Evolutionary conservation across 805 yeast species (phyloP).

Genomic region (Hanseniaspora nectarophila): DNA sequence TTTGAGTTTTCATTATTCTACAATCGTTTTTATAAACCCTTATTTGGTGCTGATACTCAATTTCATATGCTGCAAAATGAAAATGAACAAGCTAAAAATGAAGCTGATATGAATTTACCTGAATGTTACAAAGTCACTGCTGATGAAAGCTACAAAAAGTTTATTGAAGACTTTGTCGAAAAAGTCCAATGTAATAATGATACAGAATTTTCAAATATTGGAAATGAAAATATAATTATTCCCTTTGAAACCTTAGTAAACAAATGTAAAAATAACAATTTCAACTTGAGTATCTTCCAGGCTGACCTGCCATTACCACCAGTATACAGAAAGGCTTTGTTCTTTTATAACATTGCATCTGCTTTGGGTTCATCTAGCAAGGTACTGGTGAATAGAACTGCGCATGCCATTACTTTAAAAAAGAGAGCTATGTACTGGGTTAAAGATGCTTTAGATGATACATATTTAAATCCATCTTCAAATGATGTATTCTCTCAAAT

Average conservation of each 20-base stretch:
- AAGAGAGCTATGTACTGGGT: slow-evolving; percentile 50
- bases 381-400: slow-evolving; percentile 52
- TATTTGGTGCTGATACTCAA: slow-evolving; percentile 51
- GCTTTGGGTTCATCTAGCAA: slow-evolving; percentile 71
- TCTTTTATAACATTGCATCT: slow-evolving; percentile 62
- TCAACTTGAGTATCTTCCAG: slow-evolving; percentile 24
- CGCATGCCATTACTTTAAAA: slow-evolving; percentile 58
- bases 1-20: slow-evolving; percentile 72
- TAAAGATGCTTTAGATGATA: slow-evolving; percentile 25
- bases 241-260: slow-evolving; percentile 22
- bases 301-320: slow-evolving; percentile 36
- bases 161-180: slow-evolving; percentile 12
- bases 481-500: slow-evolving; percentile 22
- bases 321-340: slow-evolving; percentile 43
- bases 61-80: slow-evolving; percentile 11
- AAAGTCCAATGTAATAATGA: not conserved
- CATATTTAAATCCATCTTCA: not conserved
- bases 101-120: not conserved
- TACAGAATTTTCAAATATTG: not conserved
- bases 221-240: not conserved
- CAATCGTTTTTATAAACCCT: slow-evolving; percentile 54
- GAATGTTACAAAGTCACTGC: slow-evolving; percentile 8
- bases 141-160: not conserved
- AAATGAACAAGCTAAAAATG: not conserved
- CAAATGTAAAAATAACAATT: slow-evolving; percentile 29